Evolutionary conservation across 176 grass and related monocot genomes (phyloP).

Genomic region (Aegilops sharonensis): DNA sequence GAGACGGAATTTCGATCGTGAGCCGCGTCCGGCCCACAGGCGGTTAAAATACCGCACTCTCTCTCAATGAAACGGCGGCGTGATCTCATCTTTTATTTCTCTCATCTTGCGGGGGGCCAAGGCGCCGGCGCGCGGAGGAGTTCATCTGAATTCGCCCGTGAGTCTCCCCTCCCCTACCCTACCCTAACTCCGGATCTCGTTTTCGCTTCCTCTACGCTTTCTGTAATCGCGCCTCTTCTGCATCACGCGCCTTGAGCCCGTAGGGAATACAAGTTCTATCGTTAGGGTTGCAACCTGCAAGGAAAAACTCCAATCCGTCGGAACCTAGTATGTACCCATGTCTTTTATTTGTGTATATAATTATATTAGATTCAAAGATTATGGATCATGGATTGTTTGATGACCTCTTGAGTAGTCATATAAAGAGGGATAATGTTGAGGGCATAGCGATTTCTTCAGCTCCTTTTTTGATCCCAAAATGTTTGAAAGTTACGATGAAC

Average conservation of each 20-base stretch:
- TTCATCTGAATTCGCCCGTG: not conserved
- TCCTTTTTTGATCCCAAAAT: not conserved
- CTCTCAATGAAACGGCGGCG: too few relatives aligned
- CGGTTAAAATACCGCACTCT: too few relatives aligned
- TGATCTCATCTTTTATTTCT: too few relatives aligned
- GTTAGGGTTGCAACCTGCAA: too few relatives aligned
- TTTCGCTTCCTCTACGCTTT: too few relatives aligned
- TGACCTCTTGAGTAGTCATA: not conserved
- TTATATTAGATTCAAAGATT: not conserved
- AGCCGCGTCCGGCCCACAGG: too few relatives aligned
- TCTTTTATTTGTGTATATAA: not conserved
- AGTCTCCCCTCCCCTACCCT: not conserved
- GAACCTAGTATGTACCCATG: not conserved
- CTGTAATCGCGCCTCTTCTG: too few relatives aligned
- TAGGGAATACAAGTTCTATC: too few relatives aligned
- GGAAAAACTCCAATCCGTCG: not conserved
- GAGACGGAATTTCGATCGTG: too few relatives aligned
- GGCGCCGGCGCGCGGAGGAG: not conserved
- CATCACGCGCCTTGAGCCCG: too few relatives aligned
- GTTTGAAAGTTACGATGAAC: not conserved
- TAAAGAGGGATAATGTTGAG: not conserved
- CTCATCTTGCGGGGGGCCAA: not conserved
- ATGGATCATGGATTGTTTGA: not conserved
- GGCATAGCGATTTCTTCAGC: not conserved
- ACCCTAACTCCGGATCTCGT: too few relatives aligned